Conservation (phyloP, 768 basidiomycete species). For the Mycena vitilis region DNA sequence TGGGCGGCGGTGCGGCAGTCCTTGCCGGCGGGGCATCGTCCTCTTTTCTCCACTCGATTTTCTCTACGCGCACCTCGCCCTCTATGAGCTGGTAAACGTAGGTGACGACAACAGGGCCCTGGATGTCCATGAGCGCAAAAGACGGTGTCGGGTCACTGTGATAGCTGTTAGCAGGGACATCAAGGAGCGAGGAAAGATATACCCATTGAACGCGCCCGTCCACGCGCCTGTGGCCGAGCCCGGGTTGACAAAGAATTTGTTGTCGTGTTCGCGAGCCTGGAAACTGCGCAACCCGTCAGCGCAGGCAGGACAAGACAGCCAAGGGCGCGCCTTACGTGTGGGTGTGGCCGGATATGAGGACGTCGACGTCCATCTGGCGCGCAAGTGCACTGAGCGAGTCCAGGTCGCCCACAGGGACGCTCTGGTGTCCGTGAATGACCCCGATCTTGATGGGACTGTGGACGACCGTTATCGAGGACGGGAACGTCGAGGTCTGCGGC, state of each 20-base stretch:
- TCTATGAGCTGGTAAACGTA: conserved; percentile 97
- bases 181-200: conserved; percentile 36
- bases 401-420: conserved; percentile 90
- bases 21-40: conserved; percentile 31
- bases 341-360: conserved; percentile 92
- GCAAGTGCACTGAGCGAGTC: conserved; percentile 91
- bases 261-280: conserved; percentile 92
- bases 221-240: conserved; percentile 96
- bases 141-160: conserved; percentile 88
- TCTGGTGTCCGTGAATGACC: conserved; percentile 93
- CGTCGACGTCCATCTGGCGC: conserved; percentile 97
- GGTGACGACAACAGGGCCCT: conserved; percentile 96
- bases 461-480: conserved; percentile 81
- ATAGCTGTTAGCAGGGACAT: conserved; percentile 23
- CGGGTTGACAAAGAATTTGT: conserved; percentile 95
- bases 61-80: conserved; percentile 93
- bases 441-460: conserved; percentile 93
- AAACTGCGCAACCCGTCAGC: conserved; percentile 54
- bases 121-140: conserved; percentile 98
- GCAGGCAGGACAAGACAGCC: background rate
- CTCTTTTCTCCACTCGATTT: conserved; percentile 73
- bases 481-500: conserved; percentile 73
- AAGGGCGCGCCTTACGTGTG: conserved; percentile 73
- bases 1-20: conserved; percentile 25
- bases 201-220: conserved; percentile 82